Evolutionary conservation across 2,329 filamentous ascomycete species (phyloP).

Genomic region (Paraconiothyrium sp.): DNA sequence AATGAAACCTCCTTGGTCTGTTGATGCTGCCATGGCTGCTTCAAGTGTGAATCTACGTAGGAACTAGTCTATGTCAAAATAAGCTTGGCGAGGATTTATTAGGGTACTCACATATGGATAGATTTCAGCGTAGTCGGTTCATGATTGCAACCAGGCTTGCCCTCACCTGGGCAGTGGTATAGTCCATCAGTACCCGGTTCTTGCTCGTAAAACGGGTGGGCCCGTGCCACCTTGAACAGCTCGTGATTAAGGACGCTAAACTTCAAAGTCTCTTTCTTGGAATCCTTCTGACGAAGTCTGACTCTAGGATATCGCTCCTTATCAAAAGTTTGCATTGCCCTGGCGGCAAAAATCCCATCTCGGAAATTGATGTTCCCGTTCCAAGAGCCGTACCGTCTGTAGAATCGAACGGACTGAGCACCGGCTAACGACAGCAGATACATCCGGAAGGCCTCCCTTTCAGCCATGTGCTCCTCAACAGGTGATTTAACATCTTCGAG

Average conservation of each 20-base stretch:
- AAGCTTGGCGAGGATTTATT: too few species aligned
- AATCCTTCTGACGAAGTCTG: constrained; percentile 22
- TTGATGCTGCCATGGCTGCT: neutral
- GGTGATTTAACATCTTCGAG: constrained; percentile 7
- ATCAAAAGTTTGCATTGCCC: constrained; percentile 32
- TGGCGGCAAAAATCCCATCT: constrained; percentile 20
- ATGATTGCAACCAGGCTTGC: too few species aligned
- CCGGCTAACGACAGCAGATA: constrained; percentile 33
- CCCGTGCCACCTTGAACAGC: too few species aligned
- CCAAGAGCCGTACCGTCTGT: constrained; percentile 33
- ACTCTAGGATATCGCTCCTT: constrained; percentile 26
- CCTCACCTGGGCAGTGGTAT: too few species aligned
- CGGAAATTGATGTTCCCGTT: constrained; percentile 32
- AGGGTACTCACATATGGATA: too few species aligned
- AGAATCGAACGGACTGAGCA: constrained; percentile 31
- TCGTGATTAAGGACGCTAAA: constrained; percentile 25
- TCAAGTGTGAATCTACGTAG: too few species aligned
- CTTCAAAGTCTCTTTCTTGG: constrained; percentile 27
- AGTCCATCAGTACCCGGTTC: neutral
- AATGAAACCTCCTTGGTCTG: neutral
- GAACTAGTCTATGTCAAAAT: too few species aligned
- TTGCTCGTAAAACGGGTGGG: neutral
- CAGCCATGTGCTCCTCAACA: constrained; percentile 26
- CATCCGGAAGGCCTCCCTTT: constrained; percentile 26
- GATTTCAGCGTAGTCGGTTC: too few species aligned